Base-by-base conservation (phyloP, 192 early-diverging fungal genomes). In the Globomyces pollinis-pini region DNA sequence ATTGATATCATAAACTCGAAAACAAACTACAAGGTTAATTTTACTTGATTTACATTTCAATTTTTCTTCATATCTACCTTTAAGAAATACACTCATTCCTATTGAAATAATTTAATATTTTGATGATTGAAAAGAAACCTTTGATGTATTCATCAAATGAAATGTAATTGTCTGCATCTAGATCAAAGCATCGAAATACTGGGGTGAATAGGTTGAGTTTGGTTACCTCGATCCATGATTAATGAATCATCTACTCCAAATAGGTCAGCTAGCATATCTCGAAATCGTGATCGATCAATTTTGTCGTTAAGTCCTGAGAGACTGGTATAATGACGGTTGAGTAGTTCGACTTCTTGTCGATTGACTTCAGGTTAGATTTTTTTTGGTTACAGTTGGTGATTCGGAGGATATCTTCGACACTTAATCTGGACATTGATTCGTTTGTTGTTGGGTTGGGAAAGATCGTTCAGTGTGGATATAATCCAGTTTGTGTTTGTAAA, bases 181-280 rank as follows among this genome's bases (percentile, higher is more conserved):
- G 43, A 45, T 83, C 80, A 60, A 83, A 83, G 63, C 74, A 75
- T 26, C 80, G 65, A 61, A 83, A 83, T 9, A 83, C 80, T 83
- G 39, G 15, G 23, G n/a, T n/a, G n/a, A n/a, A n/a, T n/a, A n/a
- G n/a, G n/a, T 21, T n/a, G 18, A 53, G 29, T 35, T 20, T 21
- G 43, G 34, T 32, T 34, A 78, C 80, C 78, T 72, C 80, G 36
- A 61, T 83, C 80, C 80, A 83, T 83, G 7, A 83, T 49, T 34
- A 83, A 52, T 13, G 75, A 77, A 52, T 80, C 80, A 47, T 83
- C 77, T 13, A 83, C 76, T 1, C 74, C 80, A 65, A 83, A 83
- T 9, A 60, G 68, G 57, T 83, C 80, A 1, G 77, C 75, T 16
- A 83, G 59, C 60, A 83, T 38, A 43, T 83, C 80, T 30, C 80